Base-by-base conservation (phyloP, 805 yeast genomes). In the Sungouiella thailandica region DNA sequence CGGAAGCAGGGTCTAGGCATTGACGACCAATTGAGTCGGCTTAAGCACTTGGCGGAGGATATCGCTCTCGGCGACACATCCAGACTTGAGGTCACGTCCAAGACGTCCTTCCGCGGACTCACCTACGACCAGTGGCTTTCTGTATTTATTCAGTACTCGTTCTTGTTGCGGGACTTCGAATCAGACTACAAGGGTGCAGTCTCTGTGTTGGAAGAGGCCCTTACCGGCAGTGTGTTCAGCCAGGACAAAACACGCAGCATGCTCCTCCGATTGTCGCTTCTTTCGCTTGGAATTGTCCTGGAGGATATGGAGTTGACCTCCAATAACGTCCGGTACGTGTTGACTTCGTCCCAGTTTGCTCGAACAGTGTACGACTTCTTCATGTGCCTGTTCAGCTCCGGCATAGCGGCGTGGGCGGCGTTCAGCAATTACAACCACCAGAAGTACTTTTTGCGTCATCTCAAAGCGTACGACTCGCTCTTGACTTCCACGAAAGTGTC, bases 361-460 rank as follows among this genome's bases (percentile, higher is more conserved):
- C 78, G 85, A 29, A 76, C 77, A 35, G 70, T 79, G 0, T 67
- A 78, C 40, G 76, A 78, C 39, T 55, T 86, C 16, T 86, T 87
- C 53, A 57, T 83, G 51, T 74, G 82, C 29, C 69, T 83, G 29
- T 76, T 83, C 39, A 62, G 81, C 1, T 70, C 83, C 0, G 88
- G 90, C 0, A 62, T 66, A 18, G 62, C 61, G 5, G 74, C 83
- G 1, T 61, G 75, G 47, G 81, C 76, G 10, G 67, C 74, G 12
- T 76, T 82, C 50, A 80, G 85, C 31, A 80, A 83, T 30, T 78
- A 86, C 23, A 84, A 86, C 41, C 90, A 86, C 51, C 97, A 90
- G 49, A 93, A 93, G 55, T 90, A 79, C 53, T 80, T 90, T 42
- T 62, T 93, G 40, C 76, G 98, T 46, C 97, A 89, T 47, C 67